Percentiles rank a stretch among this genome's conserved stretches.
Conservation (phyloP, 2,329 filamentous ascomycete species). For the Verticillium nonalfalfae region DNA sequence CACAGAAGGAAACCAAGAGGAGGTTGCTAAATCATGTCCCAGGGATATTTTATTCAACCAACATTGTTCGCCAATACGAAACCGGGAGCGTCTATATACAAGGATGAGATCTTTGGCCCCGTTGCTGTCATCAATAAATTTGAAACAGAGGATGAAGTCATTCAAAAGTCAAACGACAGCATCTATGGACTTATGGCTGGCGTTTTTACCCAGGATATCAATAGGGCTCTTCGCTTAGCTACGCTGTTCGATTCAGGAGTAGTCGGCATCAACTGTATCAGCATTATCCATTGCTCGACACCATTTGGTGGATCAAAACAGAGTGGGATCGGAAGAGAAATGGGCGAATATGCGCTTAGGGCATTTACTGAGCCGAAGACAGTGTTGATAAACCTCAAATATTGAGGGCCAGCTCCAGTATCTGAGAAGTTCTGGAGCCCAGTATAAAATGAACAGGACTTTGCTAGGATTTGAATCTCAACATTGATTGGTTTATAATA, state of each 20-base stretch:
- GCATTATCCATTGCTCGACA: conserved; percentile 26
- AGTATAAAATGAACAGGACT: no score
- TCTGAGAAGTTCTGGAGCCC: no score
- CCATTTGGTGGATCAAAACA: conserved; percentile 46
- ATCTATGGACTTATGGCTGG: conserved; percentile 35
- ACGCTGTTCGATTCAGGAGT: conserved; percentile 56
- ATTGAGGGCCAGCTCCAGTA: no score
- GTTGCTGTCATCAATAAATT: conserved; percentile 50
- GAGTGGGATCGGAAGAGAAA: conserved; percentile 41
- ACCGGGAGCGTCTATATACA: conserved; percentile 37
- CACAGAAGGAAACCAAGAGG: neutral
- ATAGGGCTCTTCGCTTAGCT: conserved; percentile 50
- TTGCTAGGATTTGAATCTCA: no score
- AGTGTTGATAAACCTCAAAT: no score
- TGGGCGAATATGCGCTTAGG: no score
- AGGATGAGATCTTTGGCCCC: conserved; percentile 52
- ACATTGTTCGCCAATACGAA: conserved; percentile 36
- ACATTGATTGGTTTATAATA: no score
- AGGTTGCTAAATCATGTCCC: no score
- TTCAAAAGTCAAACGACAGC: conserved; percentile 47
- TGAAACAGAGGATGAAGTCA: conserved; percentile 48
- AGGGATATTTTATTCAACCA: conserved; percentile 36
- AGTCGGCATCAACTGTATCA: conserved; percentile 58
- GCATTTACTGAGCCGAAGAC: no score
- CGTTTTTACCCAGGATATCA: conserved; percentile 58